A percentile compares a stretch with the other conserved stretches of the same genome.
phyloP scores from a whole-genome alignment of 202 grass and related monocot species.

The Schoenoplectus triqueter region DNA sequence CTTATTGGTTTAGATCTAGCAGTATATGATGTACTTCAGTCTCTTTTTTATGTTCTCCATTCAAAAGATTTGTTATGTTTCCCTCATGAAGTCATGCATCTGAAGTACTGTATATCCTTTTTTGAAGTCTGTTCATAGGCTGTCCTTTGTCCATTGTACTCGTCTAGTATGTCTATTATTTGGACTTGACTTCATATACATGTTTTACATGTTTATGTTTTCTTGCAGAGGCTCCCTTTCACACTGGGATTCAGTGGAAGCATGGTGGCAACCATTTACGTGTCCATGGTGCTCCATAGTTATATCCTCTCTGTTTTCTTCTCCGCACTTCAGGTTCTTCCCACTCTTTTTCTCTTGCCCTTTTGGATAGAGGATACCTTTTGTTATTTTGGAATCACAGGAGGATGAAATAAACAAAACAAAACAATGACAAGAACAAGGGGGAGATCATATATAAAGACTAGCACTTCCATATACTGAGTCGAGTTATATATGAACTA shows the following conservation, averaged over 20 bases:
- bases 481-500: slow-evolving; percentile 21
- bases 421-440: not conserved
- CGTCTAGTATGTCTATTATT: not conserved
- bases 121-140: not conserved
- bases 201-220: slow-evolving; percentile 9
- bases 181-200: not conserved
- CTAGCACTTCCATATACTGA: not conserved
- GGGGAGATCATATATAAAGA: not conserved
- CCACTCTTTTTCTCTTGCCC: not conserved
- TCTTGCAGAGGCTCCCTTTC: slow-evolving; percentile 90
- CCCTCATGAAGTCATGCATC: not conserved
- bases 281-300: slow-evolving; percentile 97
- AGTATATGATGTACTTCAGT: not conserved
- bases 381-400: not conserved
- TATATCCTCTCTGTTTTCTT: slow-evolving; percentile 97
- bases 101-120: not conserved
- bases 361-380: slow-evolving; percentile 4
- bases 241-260: slow-evolving; percentile 85
- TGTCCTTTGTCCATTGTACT: not conserved
- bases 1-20: not conserved
- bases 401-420: not conserved
- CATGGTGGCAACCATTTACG: slow-evolving; percentile 90
- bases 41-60: not conserved
- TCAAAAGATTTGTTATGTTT: not conserved
- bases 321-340: slow-evolving; percentile 81